These are phyloP conservation scores for Rhodotorula sp. DNA, from an alignment of 1,284 basidiomycete genomes.

Conservation along the genomic window DNA sequence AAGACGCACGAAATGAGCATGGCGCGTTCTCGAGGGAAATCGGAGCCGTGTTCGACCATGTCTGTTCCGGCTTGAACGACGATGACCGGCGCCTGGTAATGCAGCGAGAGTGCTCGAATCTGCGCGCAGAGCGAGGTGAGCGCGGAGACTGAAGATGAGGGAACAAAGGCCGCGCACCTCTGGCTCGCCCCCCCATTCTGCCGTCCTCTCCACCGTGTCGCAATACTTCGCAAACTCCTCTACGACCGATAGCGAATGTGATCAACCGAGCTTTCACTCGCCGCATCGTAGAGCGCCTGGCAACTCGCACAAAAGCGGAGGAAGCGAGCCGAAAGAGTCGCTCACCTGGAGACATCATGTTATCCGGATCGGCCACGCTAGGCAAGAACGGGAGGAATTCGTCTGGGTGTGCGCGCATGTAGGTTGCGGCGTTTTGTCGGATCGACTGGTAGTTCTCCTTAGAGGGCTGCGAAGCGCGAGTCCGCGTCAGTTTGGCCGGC, in stretches of 20 bases:
- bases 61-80: constrained; percentile 83
- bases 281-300: too few species aligned
- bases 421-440: constrained; percentile 72
- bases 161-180: constrained; percentile 62
- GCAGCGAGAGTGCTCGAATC: constrained; percentile 81
- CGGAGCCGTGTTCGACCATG: constrained; percentile 68
- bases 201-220: constrained; percentile 72
- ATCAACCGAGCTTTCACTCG: too few species aligned
- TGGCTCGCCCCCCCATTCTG: constrained; percentile 94
- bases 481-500: too few species aligned
- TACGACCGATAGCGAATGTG: too few species aligned
- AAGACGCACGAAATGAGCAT: constrained; percentile 35
- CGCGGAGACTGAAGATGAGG: too few species aligned
- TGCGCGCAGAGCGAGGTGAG: constrained; percentile 23
- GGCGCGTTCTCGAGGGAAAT: constrained; percentile 53
- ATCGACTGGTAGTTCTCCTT: constrained; percentile 53
- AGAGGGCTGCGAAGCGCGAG: constrained; percentile 1
- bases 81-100: constrained; percentile 84
- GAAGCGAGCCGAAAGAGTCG: background rate
- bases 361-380: constrained; percentile 68
- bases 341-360: constrained; percentile 63
- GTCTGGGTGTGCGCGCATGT: constrained; percentile 78
- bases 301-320: too few species aligned
- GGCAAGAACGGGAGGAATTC: constrained; percentile 95
- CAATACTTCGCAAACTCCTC: constrained; percentile 77